These are phyloP conservation scores for Cymbopogon citratus DNA, from an alignment of 176 grass and related monocot genomes.

Conservation along the genomic window DNA sequence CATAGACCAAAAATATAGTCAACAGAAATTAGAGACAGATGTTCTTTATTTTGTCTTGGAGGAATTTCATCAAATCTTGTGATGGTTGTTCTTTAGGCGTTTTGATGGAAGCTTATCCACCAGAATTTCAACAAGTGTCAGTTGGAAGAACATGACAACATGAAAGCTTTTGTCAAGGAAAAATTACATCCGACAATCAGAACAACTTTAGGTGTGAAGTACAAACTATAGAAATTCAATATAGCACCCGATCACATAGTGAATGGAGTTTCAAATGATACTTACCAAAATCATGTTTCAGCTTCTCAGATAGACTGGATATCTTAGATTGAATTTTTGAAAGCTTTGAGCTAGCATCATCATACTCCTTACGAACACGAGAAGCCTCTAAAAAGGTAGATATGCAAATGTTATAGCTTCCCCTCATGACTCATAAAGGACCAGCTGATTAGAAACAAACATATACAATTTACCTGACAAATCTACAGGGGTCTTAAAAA, in stretches of 20 bases:
- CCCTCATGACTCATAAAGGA: not conserved
- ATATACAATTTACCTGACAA: slow-evolving; percentile 60
- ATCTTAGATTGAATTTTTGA: slow-evolving; percentile 92
- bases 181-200: not conserved
- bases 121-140: not conserved
- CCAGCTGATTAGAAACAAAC: not conserved
- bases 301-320: slow-evolving; percentile 62
- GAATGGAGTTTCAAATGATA: slow-evolving; percentile 2
- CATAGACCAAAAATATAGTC: not conserved
- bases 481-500: slow-evolving; percentile 89
- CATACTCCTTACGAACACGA: slow-evolving; percentile 83
- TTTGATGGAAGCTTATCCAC: not conserved
- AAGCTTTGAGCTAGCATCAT: slow-evolving; percentile 80
- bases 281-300: slow-evolving; percentile 88
- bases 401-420: slow-evolving; percentile 17
- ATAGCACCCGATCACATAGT: not conserved
- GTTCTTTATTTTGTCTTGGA: not conserved
- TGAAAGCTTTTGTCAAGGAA: not conserved
- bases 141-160: not conserved
- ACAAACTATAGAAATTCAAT: not conserved
- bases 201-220: not conserved
- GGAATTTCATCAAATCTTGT: not conserved
- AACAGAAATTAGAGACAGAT: not conserved
- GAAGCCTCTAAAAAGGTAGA: slow-evolving; percentile 66
- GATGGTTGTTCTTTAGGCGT: not conserved